These are phyloP conservation scores for Rheum nobile DNA, from an alignment of 148 eudicot genomes.

Conservation along the genomic window DNA sequence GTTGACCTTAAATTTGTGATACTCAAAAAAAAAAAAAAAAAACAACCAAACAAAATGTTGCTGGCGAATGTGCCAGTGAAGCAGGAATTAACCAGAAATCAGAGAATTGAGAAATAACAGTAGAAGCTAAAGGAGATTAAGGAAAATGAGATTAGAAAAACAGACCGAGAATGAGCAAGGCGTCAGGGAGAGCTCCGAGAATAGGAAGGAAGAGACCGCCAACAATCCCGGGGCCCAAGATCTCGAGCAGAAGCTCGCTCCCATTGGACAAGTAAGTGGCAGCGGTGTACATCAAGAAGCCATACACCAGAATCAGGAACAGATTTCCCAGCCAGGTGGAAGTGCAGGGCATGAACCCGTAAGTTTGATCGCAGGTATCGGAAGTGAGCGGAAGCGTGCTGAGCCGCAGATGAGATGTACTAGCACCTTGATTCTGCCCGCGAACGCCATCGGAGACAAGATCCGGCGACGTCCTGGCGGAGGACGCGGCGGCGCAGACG, in stretches of 20 bases:
- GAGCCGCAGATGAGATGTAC: not conserved
- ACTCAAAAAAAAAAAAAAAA: not conserved
- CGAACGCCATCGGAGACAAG: conserved; percentile 31
- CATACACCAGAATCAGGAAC: conserved; percentile 61
- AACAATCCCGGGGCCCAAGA: conserved; percentile 80
- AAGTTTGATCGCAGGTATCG: conserved; percentile 50
- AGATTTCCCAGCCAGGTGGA: conserved; percentile 42
- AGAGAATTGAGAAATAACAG: no score
- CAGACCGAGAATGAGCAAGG: conserved; percentile 81
- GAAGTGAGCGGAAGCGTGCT: not conserved
- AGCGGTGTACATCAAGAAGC: conserved; percentile 57
- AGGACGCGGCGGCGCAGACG: conserved; percentile 17
- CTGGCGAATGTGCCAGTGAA: no score
- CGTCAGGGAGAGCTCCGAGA: conserved; percentile 96
- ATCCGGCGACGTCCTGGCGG: conserved; percentile 14
- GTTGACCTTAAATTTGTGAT: not conserved
- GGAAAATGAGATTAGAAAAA: no score
- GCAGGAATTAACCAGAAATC: no score
- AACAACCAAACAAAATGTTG: not conserved
- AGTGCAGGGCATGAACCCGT: conserved; percentile 89
- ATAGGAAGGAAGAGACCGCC: conserved; percentile 82
- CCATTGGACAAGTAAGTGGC: conserved; percentile 69
- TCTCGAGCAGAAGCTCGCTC: conserved; percentile 73
- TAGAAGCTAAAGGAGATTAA: not conserved
- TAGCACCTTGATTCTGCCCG: not conserved